Base-by-base conservation (phyloP, 441 rosid genomes). In the Corymbia citriodora region DNA sequence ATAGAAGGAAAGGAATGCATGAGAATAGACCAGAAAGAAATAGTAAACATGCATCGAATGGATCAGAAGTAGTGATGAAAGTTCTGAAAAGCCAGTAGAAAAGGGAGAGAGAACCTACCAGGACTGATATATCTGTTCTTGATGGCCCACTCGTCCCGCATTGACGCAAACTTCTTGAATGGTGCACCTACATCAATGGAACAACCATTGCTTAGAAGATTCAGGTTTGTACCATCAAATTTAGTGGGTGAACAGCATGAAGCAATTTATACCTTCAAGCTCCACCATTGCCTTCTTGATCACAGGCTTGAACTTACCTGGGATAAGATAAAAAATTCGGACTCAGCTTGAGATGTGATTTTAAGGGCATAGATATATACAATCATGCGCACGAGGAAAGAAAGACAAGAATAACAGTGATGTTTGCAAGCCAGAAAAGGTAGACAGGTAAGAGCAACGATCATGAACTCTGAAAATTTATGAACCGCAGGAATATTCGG, bases 231-330 rank as follows among this genome's bases (percentile, higher is more conserved):
- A 79, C 85, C 12, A 8, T 25, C 52, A 7, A 79, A 79, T 79
- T 36, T 79, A 79, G 52, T 40, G 10, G 52, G 10, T 79, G 16
- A 40, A 23, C 29, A 3, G n/a, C 88, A 87, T 15, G 17, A 49
- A 55, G 49, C 61, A 49, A 29, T 88, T 68, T 91, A 90, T 89
- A 98, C 99, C 99, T 9, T 97, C 98, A 55, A 98, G 98, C 92
- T 98, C 99, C 92, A 98, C 99, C 98, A 98, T 98, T 89, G 99
- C 99, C 95, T 98, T 98, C 97, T 98, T 98, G 92, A 98, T 97
- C 93, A 98, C 99, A 85, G 99, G 99, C 95, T 98, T 98, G 93
- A 93, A 96, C 91, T 96, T 98, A 79, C 99, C 99, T 98, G 92
- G 86, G 90, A 93, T 82, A 57, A 52, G 12, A 36, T 57, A 12